A percentile compares a stretch with the other conserved stretches of the same genome.
phyloP scores from a whole-genome alignment of 371 early-diverging fungal genomes.

The Mucor racemosus region DNA sequence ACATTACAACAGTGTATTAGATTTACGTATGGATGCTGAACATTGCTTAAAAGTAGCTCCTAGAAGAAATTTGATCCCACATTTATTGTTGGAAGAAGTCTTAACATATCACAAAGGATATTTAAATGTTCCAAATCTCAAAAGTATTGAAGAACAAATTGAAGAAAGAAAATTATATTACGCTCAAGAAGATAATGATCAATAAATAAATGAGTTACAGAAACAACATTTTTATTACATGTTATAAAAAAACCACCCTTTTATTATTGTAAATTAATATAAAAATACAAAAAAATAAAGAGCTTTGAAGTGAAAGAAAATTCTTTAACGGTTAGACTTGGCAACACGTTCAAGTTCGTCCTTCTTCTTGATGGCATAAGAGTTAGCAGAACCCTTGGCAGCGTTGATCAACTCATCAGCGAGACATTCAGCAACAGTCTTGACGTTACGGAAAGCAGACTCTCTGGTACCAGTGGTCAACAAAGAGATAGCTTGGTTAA shows the following conservation, averaged over 20 bases:
- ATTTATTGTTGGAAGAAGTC: slow-evolving; percentile 50
- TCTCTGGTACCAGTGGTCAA: slow-evolving; percentile 92
- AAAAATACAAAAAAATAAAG: background rate
- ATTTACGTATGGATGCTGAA: slow-evolving; percentile 83
- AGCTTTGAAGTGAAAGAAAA: too few relatives aligned
- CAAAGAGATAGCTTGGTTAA: slow-evolving; percentile 97
- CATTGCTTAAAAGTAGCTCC: slow-evolving; percentile 91
- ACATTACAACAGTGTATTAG: slow-evolving; percentile 86
- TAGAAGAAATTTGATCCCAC: slow-evolving; percentile 56
- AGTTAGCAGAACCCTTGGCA: slow-evolving; percentile 98
- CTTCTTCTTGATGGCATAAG: slow-evolving; percentile 99
- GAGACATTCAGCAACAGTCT: slow-evolving; percentile 85
- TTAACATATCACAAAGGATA: slow-evolving; percentile 47
- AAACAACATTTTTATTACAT: slow-evolving; percentile 5
- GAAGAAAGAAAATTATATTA: slow-evolving; percentile 53
- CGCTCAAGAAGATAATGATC: slow-evolving; percentile 52
- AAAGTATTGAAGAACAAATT: slow-evolving; percentile 50
- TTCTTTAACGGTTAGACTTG: slow-evolving; percentile 44
- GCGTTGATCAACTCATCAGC: slow-evolving; percentile 99
- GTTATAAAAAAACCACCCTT: background rate
- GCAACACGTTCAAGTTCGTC: slow-evolving; percentile 95
- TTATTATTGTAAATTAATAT: background rate
- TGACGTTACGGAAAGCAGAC: slow-evolving; percentile 41
- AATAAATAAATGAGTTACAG: background rate
- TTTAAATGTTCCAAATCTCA: slow-evolving; percentile 50